Conservation (phyloP, 1,284 basidiomycete species). For the Rhodofomes roseus region DNA sequence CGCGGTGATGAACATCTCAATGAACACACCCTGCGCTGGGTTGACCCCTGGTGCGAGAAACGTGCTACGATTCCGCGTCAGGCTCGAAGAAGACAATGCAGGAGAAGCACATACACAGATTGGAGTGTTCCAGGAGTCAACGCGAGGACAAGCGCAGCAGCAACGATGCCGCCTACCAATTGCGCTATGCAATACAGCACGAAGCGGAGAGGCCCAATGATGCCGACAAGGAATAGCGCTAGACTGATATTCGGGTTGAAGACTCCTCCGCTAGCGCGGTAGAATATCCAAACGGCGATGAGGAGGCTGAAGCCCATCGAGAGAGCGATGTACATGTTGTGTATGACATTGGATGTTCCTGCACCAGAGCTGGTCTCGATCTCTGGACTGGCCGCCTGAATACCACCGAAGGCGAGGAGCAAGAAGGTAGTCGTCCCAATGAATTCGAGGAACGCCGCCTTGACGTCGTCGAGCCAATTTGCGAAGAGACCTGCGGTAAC, state of each 20-base stretch:
- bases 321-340: slow-evolving; percentile 55
- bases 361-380: slow-evolving; percentile 20
- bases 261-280: slow-evolving; percentile 64
- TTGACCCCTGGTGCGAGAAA: slow-evolving; percentile 42
- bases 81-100: background rate
- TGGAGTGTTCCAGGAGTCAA: slow-evolving; percentile 59
- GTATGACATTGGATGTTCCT: slow-evolving; percentile 35
- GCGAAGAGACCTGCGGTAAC: slow-evolving; percentile 5
- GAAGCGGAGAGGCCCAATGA: slow-evolving; percentile 58
- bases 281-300: slow-evolving; percentile 73
- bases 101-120: slow-evolving; percentile 41
- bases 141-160: slow-evolving; percentile 55
- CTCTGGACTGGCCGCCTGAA: slow-evolving; percentile 40
- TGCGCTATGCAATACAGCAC: slow-evolving; percentile 63
- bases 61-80: slow-evolving; percentile 34
- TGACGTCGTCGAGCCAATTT: slow-evolving; percentile 31
- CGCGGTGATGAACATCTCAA: slow-evolving; percentile 70
- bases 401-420: slow-evolving; percentile 57
- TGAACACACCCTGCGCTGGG: slow-evolving; percentile 59
- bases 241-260: slow-evolving; percentile 73
- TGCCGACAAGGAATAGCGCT: slow-evolving; percentile 57
- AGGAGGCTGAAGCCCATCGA: slow-evolving; percentile 67
- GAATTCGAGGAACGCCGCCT: slow-evolving; percentile 50
- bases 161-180: slow-evolving; percentile 58
- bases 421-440: slow-evolving; percentile 58